phyloP scores from a whole-genome alignment of 148 eudicot genomes.

The Fallopia convolvulus region DNA sequence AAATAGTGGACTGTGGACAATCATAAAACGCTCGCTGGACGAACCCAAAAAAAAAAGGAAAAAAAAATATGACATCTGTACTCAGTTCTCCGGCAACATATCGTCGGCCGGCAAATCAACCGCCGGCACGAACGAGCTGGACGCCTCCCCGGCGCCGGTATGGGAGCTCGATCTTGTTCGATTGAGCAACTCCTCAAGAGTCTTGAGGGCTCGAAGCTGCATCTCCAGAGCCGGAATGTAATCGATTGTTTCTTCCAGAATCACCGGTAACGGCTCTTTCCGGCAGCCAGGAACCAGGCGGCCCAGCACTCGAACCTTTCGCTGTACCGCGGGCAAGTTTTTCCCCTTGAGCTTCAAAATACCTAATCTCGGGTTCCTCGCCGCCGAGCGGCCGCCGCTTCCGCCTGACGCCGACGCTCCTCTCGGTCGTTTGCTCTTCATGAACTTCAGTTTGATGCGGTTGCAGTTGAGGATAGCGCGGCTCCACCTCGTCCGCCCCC shows the following conservation, averaged over 20 bases:
- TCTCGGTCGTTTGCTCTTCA: conserved; percentile 20
- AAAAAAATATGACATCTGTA: neutral
- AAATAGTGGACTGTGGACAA: neutral
- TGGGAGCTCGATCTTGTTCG: neutral
- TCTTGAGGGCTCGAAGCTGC: conserved; percentile 48
- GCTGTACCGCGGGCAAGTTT: conserved; percentile 24
- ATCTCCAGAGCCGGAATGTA: conserved; percentile 48
- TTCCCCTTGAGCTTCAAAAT: conserved; percentile 11
- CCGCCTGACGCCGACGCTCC: neutral
- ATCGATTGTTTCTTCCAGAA: conserved; percentile 44
- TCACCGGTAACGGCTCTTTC: conserved; percentile 35
- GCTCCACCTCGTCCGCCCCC: conserved; percentile 48
- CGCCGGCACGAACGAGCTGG: neutral
- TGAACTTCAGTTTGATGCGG: conserved; percentile 22
- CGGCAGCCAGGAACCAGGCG: conserved; percentile 52
- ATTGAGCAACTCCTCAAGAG: conserved; percentile 28
- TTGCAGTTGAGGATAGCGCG: conserved; percentile 31
- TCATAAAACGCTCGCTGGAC: neutral
- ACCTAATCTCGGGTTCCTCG: conserved; percentile 11
- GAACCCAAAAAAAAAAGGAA: too few species aligned
- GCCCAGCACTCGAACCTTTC: conserved; percentile 31
- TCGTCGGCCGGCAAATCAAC: neutral
- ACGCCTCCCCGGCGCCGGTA: neutral
- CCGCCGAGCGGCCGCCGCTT: neutral
- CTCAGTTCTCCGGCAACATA: neutral